phyloP scores from a whole-genome alignment of 441 rosid genomes.

The Aquilaria agallochum region DNA sequence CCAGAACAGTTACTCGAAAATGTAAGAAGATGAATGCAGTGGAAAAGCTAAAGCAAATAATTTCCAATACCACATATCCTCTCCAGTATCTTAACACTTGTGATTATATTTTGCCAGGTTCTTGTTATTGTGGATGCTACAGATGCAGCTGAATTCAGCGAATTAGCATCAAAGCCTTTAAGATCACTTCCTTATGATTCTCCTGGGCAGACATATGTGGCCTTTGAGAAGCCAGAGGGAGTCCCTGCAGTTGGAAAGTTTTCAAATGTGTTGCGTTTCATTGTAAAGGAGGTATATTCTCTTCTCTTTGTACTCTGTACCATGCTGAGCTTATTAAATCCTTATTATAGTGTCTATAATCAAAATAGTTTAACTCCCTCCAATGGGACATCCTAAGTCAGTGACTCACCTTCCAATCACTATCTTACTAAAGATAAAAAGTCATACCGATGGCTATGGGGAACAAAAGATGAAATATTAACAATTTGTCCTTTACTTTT shows the following conservation, averaged over 20 bases:
- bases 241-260: conserved; percentile 73
- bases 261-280: conserved; percentile 69
- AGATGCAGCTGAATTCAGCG: conserved; percentile 75
- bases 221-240: conserved; percentile 78
- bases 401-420: too few species aligned
- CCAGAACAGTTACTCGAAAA: conserved; percentile 84
- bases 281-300: conserved; percentile 68
- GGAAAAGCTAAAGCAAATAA: conserved; percentile 8
- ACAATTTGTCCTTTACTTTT: too few species aligned
- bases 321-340: neutral
- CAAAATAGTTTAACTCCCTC: too few species aligned
- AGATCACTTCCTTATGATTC: conserved; percentile 80
- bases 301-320: neutral
- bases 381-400: neutral
- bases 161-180: conserved; percentile 51
- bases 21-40: conserved; percentile 29
- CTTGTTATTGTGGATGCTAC: conserved; percentile 73
- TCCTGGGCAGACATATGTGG: conserved; percentile 78
- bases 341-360: too few species aligned
- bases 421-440: too few species aligned
- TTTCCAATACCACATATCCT: neutral
- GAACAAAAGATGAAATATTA: too few species aligned
- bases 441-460: too few species aligned
- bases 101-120: conserved; percentile 41
- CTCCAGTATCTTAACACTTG: conserved; percentile 8